Evolutionary conservation across 768 basidiomycete genomes (phyloP), one percentile per base, ranked within the genome.

Genomic region (Xerocomellus intermedius): DNA sequence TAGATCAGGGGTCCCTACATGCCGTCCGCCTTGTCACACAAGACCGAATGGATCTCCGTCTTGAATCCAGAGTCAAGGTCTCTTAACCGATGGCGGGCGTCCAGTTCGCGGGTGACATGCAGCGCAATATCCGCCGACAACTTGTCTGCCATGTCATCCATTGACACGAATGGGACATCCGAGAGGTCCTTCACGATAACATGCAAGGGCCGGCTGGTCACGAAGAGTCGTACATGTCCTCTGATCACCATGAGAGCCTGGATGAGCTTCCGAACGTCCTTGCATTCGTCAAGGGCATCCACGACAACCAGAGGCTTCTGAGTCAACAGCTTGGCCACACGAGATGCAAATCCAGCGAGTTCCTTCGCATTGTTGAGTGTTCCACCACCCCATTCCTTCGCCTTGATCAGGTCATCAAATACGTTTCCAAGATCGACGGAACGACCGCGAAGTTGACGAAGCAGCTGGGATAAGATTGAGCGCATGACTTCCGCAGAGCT

Each of bases 221-320:
- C 48, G 16, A 50, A 41, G 19, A 50, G 38, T 6, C 38, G 48
- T 6, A 41, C n/a, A 4, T 36, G 10, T 10, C 26, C 13, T 12
- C 21, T 16, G 35, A 44, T n/a, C 42, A 9, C 17, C 8, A 16
- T 16, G 6, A 52, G 35, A 19, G 32, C 41, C 13, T 37, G 19
- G 22, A 52, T n/a, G 9, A 52, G 26, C 5, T 5, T 10, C 3
- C 13, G 8, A 6, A 45, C 4, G 8, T 52, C 51, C 6, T 33
- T 43, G 24, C 42, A 52, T 30, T 52, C 51, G 16, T 52, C 42
- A 19, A 52, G 51, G 12, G 43, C 51, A 17, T 52, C 50, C 9
- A 51, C 13, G 6, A 51, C n/a, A n/a, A 51, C 19, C 13, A 43
- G n/a, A 12, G 50, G 50, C n/a, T 48, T 37, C 9, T 28, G 8